These are phyloP conservation scores for Elsinoe arachidis DNA, from an alignment of 2,329 filamentous ascomycete species.

Conservation along the genomic window DNA sequence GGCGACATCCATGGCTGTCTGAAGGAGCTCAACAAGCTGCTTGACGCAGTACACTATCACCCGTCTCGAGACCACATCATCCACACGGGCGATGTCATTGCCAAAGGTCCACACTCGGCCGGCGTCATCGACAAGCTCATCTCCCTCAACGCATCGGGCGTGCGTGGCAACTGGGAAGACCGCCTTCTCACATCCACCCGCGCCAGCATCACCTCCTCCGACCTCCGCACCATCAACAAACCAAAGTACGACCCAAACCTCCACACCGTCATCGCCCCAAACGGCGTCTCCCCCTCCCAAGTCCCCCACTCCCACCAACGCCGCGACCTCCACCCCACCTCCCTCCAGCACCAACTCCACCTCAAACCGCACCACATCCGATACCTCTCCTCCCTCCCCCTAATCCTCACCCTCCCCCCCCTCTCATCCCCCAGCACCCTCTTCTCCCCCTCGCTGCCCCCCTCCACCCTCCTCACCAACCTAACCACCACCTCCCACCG, in stretches of 20 bases:
- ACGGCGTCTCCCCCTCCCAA: slow-evolving; percentile 9
- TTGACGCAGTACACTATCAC: slow-evolving; percentile 59
- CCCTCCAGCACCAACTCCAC: slow-evolving; percentile 12
- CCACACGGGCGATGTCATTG: slow-evolving; percentile 69
- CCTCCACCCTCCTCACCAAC: not conserved
- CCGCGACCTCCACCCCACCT: not conserved
- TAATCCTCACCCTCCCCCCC: slow-evolving; percentile 29
- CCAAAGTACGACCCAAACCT: slow-evolving; percentile 9
- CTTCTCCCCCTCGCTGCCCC: not conserved
- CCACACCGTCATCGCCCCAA: slow-evolving; percentile 9
- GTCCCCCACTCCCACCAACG: not conserved
- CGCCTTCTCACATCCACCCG: slow-evolving; percentile 48
- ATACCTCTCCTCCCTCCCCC: slow-evolving; percentile 28
- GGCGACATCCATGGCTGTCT: slow-evolving; percentile 92
- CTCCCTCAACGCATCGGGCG: slow-evolving; percentile 63
- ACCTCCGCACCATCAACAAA: slow-evolving; percentile 4
- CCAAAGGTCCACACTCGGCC: slow-evolving; percentile 75
- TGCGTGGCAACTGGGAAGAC: slow-evolving; percentile 92
- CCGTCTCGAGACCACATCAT: slow-evolving; percentile 62
- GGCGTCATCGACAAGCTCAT: slow-evolving; percentile 72
- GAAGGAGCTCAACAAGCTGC: slow-evolving; percentile 51
- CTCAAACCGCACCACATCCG: slow-evolving; percentile 25
- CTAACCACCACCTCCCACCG: slow-evolving; percentile 5
- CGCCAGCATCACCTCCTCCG: not conserved
- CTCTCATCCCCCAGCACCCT: slow-evolving; percentile 16